Conservation (phyloP, 192 early-diverging fungal genomes). For the Lunasporangiospora selenospora region DNA sequence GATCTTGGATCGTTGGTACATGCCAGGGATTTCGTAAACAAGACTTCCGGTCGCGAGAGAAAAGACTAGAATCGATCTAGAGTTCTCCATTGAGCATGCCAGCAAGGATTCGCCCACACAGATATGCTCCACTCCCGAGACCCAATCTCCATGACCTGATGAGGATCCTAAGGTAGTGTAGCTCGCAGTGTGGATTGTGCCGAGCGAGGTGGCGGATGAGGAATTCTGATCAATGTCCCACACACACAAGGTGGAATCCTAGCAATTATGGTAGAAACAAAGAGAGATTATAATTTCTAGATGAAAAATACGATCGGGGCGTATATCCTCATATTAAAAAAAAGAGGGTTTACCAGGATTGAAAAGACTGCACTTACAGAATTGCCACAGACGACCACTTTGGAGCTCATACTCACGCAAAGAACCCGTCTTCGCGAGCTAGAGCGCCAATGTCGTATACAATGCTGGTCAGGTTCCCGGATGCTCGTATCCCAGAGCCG, state of each 20-base stretch:
- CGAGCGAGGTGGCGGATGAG: constrained; percentile 8
- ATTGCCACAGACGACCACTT: constrained; percentile 48
- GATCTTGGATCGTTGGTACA: constrained; percentile 30
- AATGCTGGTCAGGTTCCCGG: constrained; percentile 12
- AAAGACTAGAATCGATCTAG: constrained; percentile 54
- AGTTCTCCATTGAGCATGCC: constrained; percentile 53
- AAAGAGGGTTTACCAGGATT: too few species aligned
- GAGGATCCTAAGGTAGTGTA: constrained; percentile 46
- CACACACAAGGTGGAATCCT: constrained; percentile 56
- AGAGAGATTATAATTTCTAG: too few species aligned
- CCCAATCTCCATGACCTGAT: constrained; percentile 50
- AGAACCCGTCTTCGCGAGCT: constrained; percentile 52
- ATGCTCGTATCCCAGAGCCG: constrained; percentile 49
- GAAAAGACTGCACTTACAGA: constrained; percentile 29
- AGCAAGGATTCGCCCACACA: constrained; percentile 56
- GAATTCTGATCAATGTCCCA: constrained; percentile 49
- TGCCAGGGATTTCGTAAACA: constrained; percentile 53
- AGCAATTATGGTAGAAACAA: too few species aligned
- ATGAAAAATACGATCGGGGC: too few species aligned
- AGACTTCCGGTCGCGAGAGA: constrained; percentile 56
- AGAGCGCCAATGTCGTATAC: constrained; percentile 49
- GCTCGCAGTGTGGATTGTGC: constrained; percentile 46
- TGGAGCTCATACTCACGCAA: constrained; percentile 58
- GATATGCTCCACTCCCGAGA: constrained; percentile 52
- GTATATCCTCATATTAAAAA: too few species aligned